These are phyloP conservation scores for Aspergillus asperescens DNA, from an alignment of 495 filamentous ascomycete species.

Conservation along the genomic window DNA sequence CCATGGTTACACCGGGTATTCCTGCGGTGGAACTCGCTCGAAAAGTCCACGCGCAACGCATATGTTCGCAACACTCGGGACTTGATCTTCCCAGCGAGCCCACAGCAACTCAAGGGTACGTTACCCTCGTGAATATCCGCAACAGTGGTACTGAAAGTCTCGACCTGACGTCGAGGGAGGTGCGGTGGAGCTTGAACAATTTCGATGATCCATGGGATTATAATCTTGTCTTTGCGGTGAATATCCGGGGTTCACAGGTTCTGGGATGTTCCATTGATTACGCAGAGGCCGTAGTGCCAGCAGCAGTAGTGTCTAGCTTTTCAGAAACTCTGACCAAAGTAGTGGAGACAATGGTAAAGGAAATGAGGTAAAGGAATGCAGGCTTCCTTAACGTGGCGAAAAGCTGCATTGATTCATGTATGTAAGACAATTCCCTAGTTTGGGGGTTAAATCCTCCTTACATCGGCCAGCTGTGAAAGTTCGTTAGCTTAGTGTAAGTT, in stretches of 20 bases:
- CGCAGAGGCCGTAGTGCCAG: background rate
- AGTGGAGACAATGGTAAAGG: no score
- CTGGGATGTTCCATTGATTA: conserved; percentile 5
- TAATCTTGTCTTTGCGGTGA: conserved; percentile 9
- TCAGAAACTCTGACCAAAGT: background rate
- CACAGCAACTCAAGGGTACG: background rate
- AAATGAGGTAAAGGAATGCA: no score
- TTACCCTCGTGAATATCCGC: conserved; percentile 6
- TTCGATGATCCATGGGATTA: conserved; percentile 10
- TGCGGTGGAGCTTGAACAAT: background rate
- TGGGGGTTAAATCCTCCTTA: no score
- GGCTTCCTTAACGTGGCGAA: no score
- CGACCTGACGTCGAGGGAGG: background rate
- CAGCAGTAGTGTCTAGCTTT: background rate
- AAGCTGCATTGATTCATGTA: no score
- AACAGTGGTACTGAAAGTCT: conserved; percentile 9
- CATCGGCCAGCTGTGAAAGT: no score
- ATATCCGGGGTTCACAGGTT: background rate
- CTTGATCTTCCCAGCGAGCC: background rate
- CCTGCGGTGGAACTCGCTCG: background rate
- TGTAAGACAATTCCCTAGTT: no score
- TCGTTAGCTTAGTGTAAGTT: no score
- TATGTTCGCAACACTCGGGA: background rate
- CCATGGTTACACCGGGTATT: background rate
- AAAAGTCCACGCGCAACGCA: conserved; percentile 2